Percentiles rank a stretch among this genome's conserved stretches.
phyloP scores from a whole-genome alignment of 2,329 filamentous ascomycete species.

The Trichoderma aggressivum region DNA sequence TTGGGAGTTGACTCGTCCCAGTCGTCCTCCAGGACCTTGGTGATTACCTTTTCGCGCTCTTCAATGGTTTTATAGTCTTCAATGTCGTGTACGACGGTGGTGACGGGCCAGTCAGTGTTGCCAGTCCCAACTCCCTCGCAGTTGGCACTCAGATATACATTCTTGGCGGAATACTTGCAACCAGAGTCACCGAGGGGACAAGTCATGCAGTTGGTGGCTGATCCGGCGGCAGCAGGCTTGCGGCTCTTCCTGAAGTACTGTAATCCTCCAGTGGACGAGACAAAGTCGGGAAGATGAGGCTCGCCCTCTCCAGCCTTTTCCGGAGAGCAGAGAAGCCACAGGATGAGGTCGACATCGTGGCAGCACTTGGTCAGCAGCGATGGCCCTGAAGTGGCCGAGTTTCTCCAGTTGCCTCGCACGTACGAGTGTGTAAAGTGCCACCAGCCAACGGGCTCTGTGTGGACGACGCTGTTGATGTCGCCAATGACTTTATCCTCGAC shows the following conservation, averaged over 20 bases:
- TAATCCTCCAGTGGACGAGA: conserved; percentile 73
- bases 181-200: conserved; percentile 64
- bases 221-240: conserved; percentile 72
- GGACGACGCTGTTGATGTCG: conserved; percentile 79
- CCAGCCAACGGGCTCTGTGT: conserved; percentile 92
- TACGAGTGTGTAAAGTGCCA: conserved; percentile 94
- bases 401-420: conserved; percentile 91
- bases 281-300: conserved; percentile 69
- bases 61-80: conserved; percentile 63
- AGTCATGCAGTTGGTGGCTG: conserved; percentile 80
- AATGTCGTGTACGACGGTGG: conserved; percentile 88
- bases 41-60: conserved; percentile 39
- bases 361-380: conserved; percentile 92
- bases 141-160: conserved; percentile 71
- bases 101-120: conserved; percentile 75
- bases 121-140: conserved; percentile 59
- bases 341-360: conserved; percentile 88
- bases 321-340: conserved; percentile 86
- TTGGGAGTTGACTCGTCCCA: conserved; percentile 50
- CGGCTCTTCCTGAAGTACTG: conserved; percentile 73
- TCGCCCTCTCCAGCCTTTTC: conserved; percentile 39
- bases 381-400: conserved; percentile 70
- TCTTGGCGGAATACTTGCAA: conserved; percentile 83
- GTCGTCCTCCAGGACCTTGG: conserved; percentile 48
- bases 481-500: conserved; percentile 74